Conservation (phyloP, 2,329 filamentous ascomycete genomes). For the Verticillium nubilum region DNA sequence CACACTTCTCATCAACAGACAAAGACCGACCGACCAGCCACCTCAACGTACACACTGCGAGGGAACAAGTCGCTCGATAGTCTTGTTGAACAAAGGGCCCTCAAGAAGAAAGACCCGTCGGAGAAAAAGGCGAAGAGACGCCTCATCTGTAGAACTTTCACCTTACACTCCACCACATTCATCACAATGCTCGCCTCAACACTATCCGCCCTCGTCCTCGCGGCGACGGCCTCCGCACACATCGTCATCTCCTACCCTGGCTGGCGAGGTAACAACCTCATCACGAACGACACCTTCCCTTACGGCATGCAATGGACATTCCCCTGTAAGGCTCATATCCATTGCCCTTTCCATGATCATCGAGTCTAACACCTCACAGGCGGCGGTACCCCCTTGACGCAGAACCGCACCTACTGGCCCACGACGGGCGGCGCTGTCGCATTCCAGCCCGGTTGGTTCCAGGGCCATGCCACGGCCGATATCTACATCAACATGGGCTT, state of each 20-base stretch:
- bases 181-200: constrained; percentile 41
- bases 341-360: constrained; percentile 1
- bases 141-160: background rate
- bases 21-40: background rate
- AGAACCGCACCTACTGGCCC: constrained; percentile 90
- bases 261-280: constrained; percentile 81
- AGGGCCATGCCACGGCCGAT: constrained; percentile 74
- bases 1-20: background rate
- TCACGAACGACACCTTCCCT: constrained; percentile 71
- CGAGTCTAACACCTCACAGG: constrained; percentile 43
- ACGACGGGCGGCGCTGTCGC: constrained; percentile 79
- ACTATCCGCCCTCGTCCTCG: constrained; percentile 36
- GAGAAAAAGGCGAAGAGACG: background rate
- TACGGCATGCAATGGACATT: constrained; percentile 96
- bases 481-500: constrained; percentile 91
- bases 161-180: constrained; percentile 4
- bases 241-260: constrained; percentile 82
- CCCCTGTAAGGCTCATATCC: constrained; percentile 63
- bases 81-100: background rate
- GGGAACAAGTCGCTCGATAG: background rate
- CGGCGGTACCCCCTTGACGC: constrained; percentile 71
- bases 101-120: background rate
- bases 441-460: constrained; percentile 94
- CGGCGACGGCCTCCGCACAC: constrained; percentile 57
- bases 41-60: background rate